Conservation (phyloP, 371 early-diverging fungal genomes). For the Parasitella parasitica region DNA sequence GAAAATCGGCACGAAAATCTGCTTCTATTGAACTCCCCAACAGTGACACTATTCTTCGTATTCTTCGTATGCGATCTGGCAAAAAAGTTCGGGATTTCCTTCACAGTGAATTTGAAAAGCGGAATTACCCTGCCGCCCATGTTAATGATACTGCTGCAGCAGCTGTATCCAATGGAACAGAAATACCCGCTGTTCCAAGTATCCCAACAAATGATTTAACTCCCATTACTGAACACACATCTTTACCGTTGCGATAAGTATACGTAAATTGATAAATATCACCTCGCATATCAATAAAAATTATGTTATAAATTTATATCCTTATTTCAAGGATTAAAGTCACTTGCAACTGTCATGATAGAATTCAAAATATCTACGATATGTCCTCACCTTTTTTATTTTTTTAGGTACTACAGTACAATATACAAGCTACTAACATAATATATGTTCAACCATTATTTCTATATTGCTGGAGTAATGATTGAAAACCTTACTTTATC, state of each 20-base stretch:
- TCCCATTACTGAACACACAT: constrained; percentile 11
- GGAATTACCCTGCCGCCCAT: constrained; percentile 29
- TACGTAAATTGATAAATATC: not conserved
- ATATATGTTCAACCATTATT: no score
- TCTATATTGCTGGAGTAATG: no score
- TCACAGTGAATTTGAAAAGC: constrained; percentile 36
- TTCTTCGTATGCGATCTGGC: constrained; percentile 54
- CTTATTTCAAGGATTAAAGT: no score
- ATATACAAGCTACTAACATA: no score
- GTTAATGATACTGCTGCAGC: not conserved
- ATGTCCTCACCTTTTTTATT: no score
- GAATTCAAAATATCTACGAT: no score
- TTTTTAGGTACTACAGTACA: no score
- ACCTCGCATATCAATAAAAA: no score
- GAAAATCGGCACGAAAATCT: constrained; percentile 25
- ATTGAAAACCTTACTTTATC: no score
- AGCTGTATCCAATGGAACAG: constrained; percentile 1
- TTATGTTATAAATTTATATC: no score
- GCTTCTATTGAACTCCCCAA: constrained; percentile 44
- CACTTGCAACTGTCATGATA: no score
- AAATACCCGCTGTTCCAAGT: constrained; percentile 17
- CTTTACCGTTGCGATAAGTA: not conserved
- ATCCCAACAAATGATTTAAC: constrained; percentile 25
- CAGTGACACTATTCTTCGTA: constrained; percentile 53
- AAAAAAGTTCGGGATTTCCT: constrained; percentile 50